Conservation (phyloP, 2,329 filamentous ascomycete species). For the Claviceps lovelessii region DNA sequence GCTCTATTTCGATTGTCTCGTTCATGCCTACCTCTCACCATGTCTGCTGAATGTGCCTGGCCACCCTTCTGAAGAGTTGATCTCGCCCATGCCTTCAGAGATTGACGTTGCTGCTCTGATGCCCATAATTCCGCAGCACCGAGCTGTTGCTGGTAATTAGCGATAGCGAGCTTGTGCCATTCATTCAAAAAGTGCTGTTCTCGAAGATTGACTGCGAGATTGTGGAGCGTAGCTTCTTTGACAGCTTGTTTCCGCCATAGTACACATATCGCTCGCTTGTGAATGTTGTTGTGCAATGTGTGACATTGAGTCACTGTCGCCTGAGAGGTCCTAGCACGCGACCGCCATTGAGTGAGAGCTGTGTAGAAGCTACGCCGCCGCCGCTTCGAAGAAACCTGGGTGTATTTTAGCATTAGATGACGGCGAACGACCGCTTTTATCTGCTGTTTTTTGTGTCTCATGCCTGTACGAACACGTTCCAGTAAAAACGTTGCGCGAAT, state of each 20-base stretch:
- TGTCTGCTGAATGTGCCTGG: constrained; percentile 23
- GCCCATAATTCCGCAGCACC: constrained; percentile 20
- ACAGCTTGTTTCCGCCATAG: constrained; percentile 11
- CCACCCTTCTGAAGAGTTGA: constrained; percentile 22
- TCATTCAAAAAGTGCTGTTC: constrained; percentile 8
- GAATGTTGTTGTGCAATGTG: constrained; percentile 4
- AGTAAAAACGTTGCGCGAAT: constrained; percentile 17
- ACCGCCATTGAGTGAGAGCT: constrained; percentile 19
- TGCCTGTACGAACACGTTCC: constrained; percentile 13
- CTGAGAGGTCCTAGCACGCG: constrained; percentile 5
- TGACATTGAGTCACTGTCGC: constrained; percentile 9
- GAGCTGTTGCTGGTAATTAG: constrained; percentile 12
- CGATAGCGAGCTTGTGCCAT: constrained; percentile 8
- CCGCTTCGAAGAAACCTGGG: constrained; percentile 18
- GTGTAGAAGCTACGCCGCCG: constrained; percentile 20
- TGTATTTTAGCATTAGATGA: constrained; percentile 22
- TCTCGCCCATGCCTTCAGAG: constrained; percentile 23
- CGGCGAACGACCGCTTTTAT: constrained; percentile 17
- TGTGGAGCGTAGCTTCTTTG: background rate
- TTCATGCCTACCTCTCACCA: constrained; percentile 18
- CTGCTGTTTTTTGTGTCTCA: constrained; percentile 13
- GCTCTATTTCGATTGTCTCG: constrained; percentile 18
- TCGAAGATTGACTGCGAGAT: background rate
- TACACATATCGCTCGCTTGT: constrained; percentile 5
- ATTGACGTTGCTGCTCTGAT: constrained; percentile 17